A percentile compares a stretch with the other conserved stretches of the same genome.
Evolutionary conservation across 345 rosid genomes (phyloP).

Genomic region (Turritis glabra): DNA sequence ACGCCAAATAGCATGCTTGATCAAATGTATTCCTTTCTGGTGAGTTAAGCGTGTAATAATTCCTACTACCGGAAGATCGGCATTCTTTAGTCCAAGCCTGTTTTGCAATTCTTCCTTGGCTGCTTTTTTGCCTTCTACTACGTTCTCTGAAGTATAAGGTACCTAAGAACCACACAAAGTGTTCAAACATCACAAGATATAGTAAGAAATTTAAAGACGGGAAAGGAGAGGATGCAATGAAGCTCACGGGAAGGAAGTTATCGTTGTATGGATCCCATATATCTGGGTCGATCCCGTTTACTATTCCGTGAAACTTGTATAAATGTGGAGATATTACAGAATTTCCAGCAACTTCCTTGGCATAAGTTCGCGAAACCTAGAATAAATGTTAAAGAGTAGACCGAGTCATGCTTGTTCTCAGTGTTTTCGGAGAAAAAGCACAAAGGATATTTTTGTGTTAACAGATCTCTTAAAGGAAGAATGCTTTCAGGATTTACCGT

Average conservation of each 20-base stretch:
- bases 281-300: slow-evolving; percentile 92
- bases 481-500: slow-evolving; percentile 54
- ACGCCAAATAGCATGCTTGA: slow-evolving; percentile 84
- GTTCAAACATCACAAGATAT: slow-evolving; percentile 14
- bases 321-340: slow-evolving; percentile 70
- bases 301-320: slow-evolving; percentile 80
- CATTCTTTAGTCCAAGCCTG: slow-evolving; percentile 60
- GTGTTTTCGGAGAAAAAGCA: background rate
- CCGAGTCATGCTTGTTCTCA: background rate
- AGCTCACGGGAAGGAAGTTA: slow-evolving; percentile 73
- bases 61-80: slow-evolving; percentile 78
- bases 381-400: slow-evolving; percentile 20
- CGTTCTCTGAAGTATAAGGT: slow-evolving; percentile 75
- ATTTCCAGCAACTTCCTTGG: slow-evolving; percentile 86
- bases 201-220: background rate
- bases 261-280: slow-evolving; percentile 98
- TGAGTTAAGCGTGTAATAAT: slow-evolving; percentile 86
- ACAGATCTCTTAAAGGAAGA: background rate
- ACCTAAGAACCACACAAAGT: slow-evolving; percentile 46
- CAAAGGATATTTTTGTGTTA: background rate
- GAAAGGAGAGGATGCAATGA: background rate
- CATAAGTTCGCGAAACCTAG: slow-evolving; percentile 81
- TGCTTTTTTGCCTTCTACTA: slow-evolving; percentile 85
- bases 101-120: slow-evolving; percentile 84
- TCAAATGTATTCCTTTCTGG: slow-evolving; percentile 95